These are phyloP conservation scores for grape (Vitis vinifera) DNA, from an alignment of 164 flowering plant genomes.

Conservation along the genomic window DNA sequence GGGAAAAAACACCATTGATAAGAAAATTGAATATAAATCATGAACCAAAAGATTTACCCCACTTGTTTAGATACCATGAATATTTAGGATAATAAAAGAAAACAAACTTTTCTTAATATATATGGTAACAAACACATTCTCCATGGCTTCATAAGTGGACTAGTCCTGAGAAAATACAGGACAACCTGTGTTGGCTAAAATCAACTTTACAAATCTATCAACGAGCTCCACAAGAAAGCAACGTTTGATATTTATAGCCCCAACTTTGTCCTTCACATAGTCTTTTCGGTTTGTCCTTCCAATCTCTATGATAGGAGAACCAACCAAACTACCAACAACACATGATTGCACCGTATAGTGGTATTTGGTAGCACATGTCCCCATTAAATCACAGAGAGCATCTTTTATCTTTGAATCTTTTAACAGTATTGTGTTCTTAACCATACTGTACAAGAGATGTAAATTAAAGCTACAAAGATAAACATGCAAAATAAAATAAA, in stretches of 20 bases:
- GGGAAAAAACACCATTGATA: no score
- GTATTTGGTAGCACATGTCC: no score
- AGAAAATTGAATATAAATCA: constrained; percentile 52
- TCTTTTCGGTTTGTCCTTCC: constrained; percentile 83
- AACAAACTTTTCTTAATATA: constrained; percentile 63
- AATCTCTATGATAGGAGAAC: constrained; percentile 71
- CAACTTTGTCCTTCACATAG: constrained; percentile 41
- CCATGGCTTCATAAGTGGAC: constrained; percentile 93
- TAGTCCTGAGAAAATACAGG: constrained; percentile 73
- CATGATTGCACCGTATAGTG: constrained; percentile 63
- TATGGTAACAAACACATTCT: constrained; percentile 83
- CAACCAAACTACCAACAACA: constrained; percentile 79
- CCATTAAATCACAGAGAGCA: no score
- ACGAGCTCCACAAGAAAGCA: constrained; percentile 84
- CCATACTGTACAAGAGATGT: constrained; percentile 27
- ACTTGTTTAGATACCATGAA: constrained; percentile 39
- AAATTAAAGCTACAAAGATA: neutral
- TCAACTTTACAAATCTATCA: constrained; percentile 74
- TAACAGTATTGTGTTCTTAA: constrained; percentile 69
- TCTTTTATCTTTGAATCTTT: constrained; percentile 53
- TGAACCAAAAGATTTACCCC: constrained; percentile 78
- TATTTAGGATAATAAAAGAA: no score
- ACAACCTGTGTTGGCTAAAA: constrained; percentile 52
- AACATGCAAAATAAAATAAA: neutral
- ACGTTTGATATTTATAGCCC: constrained; percentile 86